phyloP scores from a whole-genome alignment of 164 flowering plant species.

The Aristolochia californica region DNA sequence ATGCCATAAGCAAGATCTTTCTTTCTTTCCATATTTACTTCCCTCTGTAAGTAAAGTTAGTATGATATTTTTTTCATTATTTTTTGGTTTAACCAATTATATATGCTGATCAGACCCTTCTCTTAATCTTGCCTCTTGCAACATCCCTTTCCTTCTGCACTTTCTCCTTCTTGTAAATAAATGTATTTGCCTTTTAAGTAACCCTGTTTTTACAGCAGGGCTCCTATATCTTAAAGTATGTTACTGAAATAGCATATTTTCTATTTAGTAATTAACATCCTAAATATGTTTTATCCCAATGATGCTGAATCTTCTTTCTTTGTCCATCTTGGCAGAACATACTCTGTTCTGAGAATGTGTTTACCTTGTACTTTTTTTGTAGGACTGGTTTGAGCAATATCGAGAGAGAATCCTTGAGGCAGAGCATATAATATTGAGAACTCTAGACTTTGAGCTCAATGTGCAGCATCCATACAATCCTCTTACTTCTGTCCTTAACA shows the following conservation, averaged over 20 bases:
- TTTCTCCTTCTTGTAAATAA: neutral
- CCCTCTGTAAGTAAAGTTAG: constrained; percentile 53
- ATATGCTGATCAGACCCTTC: neutral
- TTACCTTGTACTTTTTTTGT: constrained; percentile 9
- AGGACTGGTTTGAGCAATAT: constrained; percentile 96
- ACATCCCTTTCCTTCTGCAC: neutral
- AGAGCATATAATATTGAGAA: constrained; percentile 78
- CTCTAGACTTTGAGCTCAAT: constrained; percentile 82
- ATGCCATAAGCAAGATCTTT: constrained; percentile 57
- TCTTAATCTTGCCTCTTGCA: no score
- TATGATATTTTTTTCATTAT: neutral
- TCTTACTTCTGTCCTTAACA: constrained; percentile 66
- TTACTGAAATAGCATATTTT: no score
- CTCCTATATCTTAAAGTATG: no score
- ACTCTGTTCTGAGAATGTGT: neutral
- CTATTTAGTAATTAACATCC: no score
- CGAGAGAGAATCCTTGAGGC: constrained; percentile 75
- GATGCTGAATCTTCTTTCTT: no score
- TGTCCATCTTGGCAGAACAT: no score
- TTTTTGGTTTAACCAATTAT: neutral
- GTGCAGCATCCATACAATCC: constrained; percentile 90
- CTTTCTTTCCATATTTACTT: constrained; percentile 44
- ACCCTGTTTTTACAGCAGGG: no score
- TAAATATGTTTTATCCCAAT: no score
- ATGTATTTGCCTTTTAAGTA: no score